phyloP scores from a whole-genome alignment of 2,329 filamentous ascomycete species.

The Aspergillus tubingensis region DNA sequence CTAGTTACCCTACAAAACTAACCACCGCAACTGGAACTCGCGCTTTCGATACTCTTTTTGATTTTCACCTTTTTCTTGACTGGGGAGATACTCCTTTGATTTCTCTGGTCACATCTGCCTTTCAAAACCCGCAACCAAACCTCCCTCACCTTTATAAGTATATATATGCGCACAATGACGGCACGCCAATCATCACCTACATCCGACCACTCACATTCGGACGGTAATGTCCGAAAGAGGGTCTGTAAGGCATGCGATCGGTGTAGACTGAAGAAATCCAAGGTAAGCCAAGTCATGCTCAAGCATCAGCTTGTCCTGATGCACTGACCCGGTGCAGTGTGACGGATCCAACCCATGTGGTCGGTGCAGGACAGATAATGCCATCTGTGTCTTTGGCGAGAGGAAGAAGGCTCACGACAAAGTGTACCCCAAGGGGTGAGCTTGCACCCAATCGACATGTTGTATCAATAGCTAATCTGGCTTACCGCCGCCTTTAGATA shows the following conservation, averaged over 20 bases:
- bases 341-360: conserved; percentile 64
- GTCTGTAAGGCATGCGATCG: conserved; percentile 69
- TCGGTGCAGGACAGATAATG: conserved; percentile 64
- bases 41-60: not conserved
- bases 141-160: conserved; percentile 8
- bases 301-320: conserved; percentile 19
- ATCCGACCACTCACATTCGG: conserved; percentile 45
- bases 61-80: not conserved
- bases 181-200: conserved; percentile 43
- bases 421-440: conserved; percentile 68
- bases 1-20: conserved; percentile 6
- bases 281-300: conserved; percentile 45
- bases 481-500: conserved; percentile 47
- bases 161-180: conserved; percentile 33
- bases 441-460: conserved; percentile 17
- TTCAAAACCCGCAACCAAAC: conserved; percentile 10
- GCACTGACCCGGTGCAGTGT: conserved; percentile 47
- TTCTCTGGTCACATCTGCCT: conserved; percentile 3
- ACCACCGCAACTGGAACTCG: not conserved
- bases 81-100: not conserved
- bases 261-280: conserved; percentile 67
- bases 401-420: conserved; percentile 68
- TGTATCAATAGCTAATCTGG: conserved; percentile 7
- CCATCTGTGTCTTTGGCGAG: conserved; percentile 66
- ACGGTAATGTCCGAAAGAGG: conserved; percentile 58